Evolutionary conservation across 208 protist species (phyloP).

Genomic region (Naegleria gruberi): DNA sequence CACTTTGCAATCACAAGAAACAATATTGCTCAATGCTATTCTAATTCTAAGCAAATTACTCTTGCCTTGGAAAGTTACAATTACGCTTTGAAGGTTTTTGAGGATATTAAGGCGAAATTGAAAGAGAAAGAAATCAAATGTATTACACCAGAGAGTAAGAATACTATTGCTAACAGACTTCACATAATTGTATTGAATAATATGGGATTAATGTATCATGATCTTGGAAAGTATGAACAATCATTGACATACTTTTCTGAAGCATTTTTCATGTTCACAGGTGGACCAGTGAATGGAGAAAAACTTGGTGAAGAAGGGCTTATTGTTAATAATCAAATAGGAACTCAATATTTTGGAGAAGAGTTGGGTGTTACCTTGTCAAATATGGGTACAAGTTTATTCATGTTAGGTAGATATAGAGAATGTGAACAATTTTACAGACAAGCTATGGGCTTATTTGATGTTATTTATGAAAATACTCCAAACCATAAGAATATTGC

Average conservation of each 20-base stretch:
- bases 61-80: not conserved
- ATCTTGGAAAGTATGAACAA: not conserved
- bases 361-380: not conserved
- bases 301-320: not conserved
- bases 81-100: not conserved
- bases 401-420: not conserved
- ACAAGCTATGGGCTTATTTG: not conserved
- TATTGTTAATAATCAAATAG: not conserved
- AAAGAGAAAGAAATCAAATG: not conserved
- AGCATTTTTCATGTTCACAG: not conserved
- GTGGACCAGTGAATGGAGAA: not conserved
- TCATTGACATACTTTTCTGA: not conserved
- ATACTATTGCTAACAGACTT: not conserved
- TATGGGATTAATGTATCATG: not conserved
- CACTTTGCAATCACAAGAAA: not conserved
- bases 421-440: not conserved
- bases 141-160: not conserved
- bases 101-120: not conserved
- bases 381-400: not conserved
- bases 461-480: not conserved
- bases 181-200: not conserved
- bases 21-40: conserved; percentile 3
- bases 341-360: not conserved
- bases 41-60: not conserved
- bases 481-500: conserved; percentile 11